phyloP scores from a whole-genome alignment of 345 rosid genomes.

The Salix arbutifolia region DNA sequence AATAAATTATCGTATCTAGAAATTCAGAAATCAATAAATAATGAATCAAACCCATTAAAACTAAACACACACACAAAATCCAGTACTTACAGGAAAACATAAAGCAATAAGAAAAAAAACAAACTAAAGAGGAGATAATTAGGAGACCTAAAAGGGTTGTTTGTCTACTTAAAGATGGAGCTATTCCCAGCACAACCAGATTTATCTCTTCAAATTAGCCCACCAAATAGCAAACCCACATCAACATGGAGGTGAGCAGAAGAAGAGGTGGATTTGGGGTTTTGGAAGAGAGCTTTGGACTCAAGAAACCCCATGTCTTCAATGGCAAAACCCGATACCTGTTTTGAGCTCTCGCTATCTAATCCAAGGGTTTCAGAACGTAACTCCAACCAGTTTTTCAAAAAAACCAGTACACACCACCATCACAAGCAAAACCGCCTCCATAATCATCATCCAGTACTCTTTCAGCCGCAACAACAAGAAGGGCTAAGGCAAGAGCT shows the following conservation, averaged over 20 bases:
- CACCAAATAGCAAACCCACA: slow-evolving; percentile 60
- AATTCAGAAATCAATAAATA: neutral
- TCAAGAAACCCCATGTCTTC: slow-evolving; percentile 49
- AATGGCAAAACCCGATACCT: slow-evolving; percentile 40
- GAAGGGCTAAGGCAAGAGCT: slow-evolving; percentile 55
- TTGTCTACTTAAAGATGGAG: slow-evolving; percentile 43
- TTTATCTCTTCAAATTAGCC: slow-evolving; percentile 64
- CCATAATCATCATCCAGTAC: slow-evolving; percentile 26
- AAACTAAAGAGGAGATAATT: neutral
- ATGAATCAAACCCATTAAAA: neutral
- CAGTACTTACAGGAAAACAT: neutral
- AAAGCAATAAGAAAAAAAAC: neutral
- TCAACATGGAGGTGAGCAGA: slow-evolving; percentile 59
- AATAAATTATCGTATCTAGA: neutral
- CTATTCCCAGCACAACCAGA: slow-evolving; percentile 81
- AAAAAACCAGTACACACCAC: slow-evolving; percentile 30
- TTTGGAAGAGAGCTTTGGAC: slow-evolving; percentile 58
- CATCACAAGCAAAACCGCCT: slow-evolving; percentile 12
- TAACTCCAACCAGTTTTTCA: slow-evolving; percentile 34
- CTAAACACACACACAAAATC: too few species aligned
- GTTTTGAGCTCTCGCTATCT: slow-evolving; percentile 64
- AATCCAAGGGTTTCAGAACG: slow-evolving; percentile 41
- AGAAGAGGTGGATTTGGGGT: slow-evolving; percentile 49
- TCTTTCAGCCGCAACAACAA: slow-evolving; percentile 22
- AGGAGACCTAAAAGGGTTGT: neutral